Evolutionary conservation across 2,329 filamentous ascomycete genomes (phyloP).

Genomic region (Aspergillus sclerotialis): DNA sequence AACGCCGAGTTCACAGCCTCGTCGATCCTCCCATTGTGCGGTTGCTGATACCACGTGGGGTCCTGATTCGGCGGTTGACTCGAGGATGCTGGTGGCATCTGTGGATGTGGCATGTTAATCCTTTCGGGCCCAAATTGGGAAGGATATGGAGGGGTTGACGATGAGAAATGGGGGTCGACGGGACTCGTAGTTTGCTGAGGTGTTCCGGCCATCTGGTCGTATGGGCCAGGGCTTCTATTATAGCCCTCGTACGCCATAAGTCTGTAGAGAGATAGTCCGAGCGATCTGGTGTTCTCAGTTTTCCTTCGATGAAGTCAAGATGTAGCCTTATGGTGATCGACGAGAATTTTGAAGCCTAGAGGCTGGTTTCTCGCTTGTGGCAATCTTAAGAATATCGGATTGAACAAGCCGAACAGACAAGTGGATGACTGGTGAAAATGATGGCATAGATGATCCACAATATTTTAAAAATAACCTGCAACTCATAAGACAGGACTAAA

Average conservation of each 20-base stretch:
- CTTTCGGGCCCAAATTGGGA: conserved; percentile 23
- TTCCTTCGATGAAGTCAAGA: too few species aligned
- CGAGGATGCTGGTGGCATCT: conserved; percentile 17
- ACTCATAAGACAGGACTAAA: too few species aligned
- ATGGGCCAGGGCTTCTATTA: conserved; percentile 22
- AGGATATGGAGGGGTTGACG: conserved; percentile 25
- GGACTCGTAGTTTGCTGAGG: conserved; percentile 11
- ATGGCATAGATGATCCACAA: too few species aligned
- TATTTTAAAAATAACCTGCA: too few species aligned
- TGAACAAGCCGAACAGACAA: too few species aligned
- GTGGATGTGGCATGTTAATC: conserved; percentile 30
- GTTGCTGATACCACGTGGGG: conserved; percentile 14
- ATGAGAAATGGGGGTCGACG: conserved; percentile 17
- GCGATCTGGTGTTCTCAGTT: too few species aligned
- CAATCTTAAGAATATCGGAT: too few species aligned
- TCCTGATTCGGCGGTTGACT: conserved; percentile 12
- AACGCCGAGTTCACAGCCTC: conserved; percentile 53
- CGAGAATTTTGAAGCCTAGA: too few species aligned
- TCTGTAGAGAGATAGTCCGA: too few species aligned
- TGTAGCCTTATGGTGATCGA: too few species aligned
- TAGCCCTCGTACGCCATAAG: conserved; percentile 40
- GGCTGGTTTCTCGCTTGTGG: too few species aligned
- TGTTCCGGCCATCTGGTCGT: conserved; percentile 19
- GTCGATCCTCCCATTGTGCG: conserved; percentile 39
- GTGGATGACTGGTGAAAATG: too few species aligned